phyloP scores from a whole-genome alignment of 306 rosid genomes.

The Vicia sativa region DNA sequence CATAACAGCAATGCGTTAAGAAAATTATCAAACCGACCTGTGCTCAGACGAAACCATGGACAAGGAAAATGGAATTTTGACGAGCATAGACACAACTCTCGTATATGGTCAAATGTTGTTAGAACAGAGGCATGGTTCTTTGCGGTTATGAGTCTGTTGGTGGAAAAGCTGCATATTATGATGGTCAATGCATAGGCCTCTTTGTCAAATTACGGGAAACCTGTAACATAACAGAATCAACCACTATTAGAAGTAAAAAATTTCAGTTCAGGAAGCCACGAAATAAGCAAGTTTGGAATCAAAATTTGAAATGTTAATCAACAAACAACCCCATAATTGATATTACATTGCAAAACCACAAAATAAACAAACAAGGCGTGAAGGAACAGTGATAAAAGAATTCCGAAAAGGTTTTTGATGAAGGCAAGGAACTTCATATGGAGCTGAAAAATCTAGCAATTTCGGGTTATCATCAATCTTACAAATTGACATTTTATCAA shows the following conservation, averaged over 20 bases:
- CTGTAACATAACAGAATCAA: neutral
- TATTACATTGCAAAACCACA: neutral
- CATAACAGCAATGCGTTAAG: too few relatives aligned
- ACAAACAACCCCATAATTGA: neutral
- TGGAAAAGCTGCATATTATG: neutral
- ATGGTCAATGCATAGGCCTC: neutral
- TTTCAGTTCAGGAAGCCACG: neutral
- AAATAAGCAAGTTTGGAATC: neutral
- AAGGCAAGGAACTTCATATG: neutral
- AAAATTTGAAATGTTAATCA: neutral
- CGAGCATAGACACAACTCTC: too few relatives aligned
- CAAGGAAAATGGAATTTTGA: neutral
- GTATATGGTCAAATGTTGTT: neutral
- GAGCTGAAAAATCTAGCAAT: neutral
- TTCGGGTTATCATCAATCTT: neutral
- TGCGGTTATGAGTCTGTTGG: neutral
- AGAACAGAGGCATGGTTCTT: neutral
- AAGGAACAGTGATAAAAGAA: neutral
- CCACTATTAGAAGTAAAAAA: neutral
- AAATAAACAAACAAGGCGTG: neutral
- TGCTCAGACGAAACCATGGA: neutral
- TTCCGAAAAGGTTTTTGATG: neutral
- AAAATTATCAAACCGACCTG: neutral
- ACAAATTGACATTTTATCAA: neutral
- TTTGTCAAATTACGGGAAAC: neutral